Base-by-base conservation (phyloP, 306 rosid genomes). In the Adenanthera pavonina region DNA sequence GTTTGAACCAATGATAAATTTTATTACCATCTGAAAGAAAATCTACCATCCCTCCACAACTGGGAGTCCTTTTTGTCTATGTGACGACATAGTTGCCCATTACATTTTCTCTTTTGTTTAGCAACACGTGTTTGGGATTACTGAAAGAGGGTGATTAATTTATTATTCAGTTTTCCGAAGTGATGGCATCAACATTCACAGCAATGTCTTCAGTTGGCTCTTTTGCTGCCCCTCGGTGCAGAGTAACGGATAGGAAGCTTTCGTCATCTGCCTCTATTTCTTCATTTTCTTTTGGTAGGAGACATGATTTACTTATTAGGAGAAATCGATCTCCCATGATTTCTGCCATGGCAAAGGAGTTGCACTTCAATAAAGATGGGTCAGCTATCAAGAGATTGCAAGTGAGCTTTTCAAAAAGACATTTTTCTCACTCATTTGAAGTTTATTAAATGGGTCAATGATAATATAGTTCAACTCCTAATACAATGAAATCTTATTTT, bases 311-410 rank as follows among this genome's bases (percentile, higher is more conserved):
- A 10, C 80, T 85, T 4, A 1, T 85, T 0, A 84, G 94, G 35
- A 89, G 86, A 74, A 85, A 60, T 25, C 87, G 84, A 0, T 73
- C 82, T 54, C 82, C 86, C 43, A 90, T 83, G 84, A 89, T 94
- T 54, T 94, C 86, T 8, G 95, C 99, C 62, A 96, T 96, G 99
- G 99, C 99, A 0, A 96, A 96, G 78, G 99, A 94, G 74, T 78
- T 96, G 85, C 97, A 94, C 79, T 96, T 96, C 80, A 96, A 96
- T 83, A 92, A 91, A 85, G 99, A 96, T 35, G 99, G 99, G 13
- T 82, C 97, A 1, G 92, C 99, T 76, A 94, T 96, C n/a, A 96
- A 87, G 87, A 96, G 85, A 64, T 87, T 96, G 5, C 99, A 96
- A 43, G 95, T 86, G 60, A 72, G 83, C 48, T 56, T 46, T 15